Conservation (phyloP, 352 stramenopile genomes). For the Aphanomyces invadans region DNA sequence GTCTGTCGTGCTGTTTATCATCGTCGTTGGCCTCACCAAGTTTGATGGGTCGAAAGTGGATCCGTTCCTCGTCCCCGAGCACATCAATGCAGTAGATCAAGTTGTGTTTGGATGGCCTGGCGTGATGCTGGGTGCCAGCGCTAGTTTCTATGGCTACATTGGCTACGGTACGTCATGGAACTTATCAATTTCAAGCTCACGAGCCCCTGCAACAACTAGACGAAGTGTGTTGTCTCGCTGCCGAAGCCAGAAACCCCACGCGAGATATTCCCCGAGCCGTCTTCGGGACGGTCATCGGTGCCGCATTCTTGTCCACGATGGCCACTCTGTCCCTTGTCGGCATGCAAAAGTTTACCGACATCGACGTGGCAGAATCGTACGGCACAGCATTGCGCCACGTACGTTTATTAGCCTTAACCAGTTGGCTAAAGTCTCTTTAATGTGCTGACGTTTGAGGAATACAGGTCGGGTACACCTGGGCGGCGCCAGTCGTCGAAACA, state of each 20-base stretch:
- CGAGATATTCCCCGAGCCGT: slow-evolving; percentile 85
- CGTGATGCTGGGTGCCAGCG: slow-evolving; percentile 84
- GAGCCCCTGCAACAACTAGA: too few species aligned
- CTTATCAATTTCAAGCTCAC: too few species aligned
- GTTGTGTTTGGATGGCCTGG: slow-evolving; percentile 61
- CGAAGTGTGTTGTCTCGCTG: slow-evolving; percentile 92
- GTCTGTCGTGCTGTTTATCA: slow-evolving; percentile 89
- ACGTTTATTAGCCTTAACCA: neutral
- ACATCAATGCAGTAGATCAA: slow-evolving; percentile 30
- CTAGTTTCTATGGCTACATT: slow-evolving; percentile 95
- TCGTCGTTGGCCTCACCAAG: slow-evolving; percentile 72
- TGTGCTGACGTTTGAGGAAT: neutral
- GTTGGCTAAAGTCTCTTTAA: neutral
- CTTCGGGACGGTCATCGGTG: slow-evolving; percentile 82
- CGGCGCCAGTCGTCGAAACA: slow-evolving; percentile 74
- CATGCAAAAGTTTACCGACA: slow-evolving; percentile 84
- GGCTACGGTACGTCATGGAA: slow-evolving; percentile 58
- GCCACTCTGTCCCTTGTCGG: slow-evolving; percentile 89
- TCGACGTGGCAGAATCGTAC: slow-evolving; percentile 62
- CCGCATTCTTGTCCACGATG: slow-evolving; percentile 71
- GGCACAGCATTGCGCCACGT: slow-evolving; percentile 61
- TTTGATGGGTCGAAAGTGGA: slow-evolving; percentile 76
- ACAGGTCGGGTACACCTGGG: slow-evolving; percentile 46
- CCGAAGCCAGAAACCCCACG: slow-evolving; percentile 78
- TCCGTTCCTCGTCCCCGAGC: slow-evolving; percentile 63